A percentile compares a stretch with the other conserved stretches of the same genome.
Conservation (phyloP, 495 filamentous ascomycete genomes). For the Letharia columbiana region DNA sequence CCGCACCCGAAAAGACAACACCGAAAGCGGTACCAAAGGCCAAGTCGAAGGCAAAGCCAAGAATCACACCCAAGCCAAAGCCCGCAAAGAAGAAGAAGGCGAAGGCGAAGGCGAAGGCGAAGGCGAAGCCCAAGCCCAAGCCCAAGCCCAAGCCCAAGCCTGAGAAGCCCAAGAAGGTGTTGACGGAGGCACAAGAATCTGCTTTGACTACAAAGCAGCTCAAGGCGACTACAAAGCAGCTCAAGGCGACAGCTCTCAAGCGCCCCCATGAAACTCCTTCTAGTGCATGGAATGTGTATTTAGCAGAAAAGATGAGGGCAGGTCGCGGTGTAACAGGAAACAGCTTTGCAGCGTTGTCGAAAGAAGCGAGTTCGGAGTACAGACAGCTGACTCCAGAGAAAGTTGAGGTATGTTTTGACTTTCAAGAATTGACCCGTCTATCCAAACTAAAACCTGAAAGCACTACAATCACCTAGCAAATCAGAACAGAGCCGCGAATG, state of each 20-base stretch:
- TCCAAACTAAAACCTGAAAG: constrained; percentile 26
- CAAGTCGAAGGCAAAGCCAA: constrained; percentile 20
- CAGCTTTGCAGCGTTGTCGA: constrained; percentile 9
- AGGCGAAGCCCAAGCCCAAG: constrained; percentile 23
- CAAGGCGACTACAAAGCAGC: constrained; percentile 25
- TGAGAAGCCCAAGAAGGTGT: constrained; percentile 7
- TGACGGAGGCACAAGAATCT: constrained; percentile 32
- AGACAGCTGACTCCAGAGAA: constrained; percentile 28
- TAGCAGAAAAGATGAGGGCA: constrained; percentile 21
- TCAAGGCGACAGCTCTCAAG: constrained; percentile 32
- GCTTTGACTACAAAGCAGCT: constrained; percentile 26
- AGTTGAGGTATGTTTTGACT: constrained; percentile 31
- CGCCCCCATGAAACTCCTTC: constrained; percentile 28
- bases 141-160: constrained; percentile 19
- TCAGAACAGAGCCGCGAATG: constrained; percentile 39
- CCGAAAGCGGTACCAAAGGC: constrained; percentile 16
- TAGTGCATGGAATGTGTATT: constrained; percentile 25
- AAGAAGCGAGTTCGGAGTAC: constrained; percentile 21
- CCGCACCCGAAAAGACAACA: constrained; percentile 15
- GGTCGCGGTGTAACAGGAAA: not conserved
- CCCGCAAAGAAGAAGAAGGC: constrained; percentile 18
- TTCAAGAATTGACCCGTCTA: not conserved
- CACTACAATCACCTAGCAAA: constrained; percentile 43
- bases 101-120: constrained; percentile 15
- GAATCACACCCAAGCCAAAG: constrained; percentile 24